Evolutionary conservation across 768 basidiomycete species (phyloP).

Genomic region (Collybiopsis confluens): DNA sequence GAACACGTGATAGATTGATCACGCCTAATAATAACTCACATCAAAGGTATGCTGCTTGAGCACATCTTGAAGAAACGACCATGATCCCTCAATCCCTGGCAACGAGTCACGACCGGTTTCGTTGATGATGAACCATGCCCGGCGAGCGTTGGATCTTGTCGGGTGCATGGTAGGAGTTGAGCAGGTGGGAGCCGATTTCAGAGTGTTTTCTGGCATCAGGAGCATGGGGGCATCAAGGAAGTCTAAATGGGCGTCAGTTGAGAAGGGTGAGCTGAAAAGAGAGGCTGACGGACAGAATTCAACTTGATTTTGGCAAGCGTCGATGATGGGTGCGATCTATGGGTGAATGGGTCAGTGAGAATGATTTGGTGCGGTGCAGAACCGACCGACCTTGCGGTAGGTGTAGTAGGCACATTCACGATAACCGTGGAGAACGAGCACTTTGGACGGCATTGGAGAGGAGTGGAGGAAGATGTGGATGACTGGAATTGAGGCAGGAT

Average conservation of each 20-base stretch:
- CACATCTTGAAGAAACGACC: neutral
- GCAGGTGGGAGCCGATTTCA: neutral
- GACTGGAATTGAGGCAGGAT: neutral
- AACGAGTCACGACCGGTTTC: constrained; percentile 6
- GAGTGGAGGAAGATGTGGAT: neutral
- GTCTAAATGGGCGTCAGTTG: neutral
- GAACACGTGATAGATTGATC: neutral
- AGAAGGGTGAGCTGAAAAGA: neutral
- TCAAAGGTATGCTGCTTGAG: constrained; percentile 5
- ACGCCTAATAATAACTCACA: neutral
- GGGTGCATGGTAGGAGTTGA: constrained; percentile 7
- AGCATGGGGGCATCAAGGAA: constrained; percentile 5
- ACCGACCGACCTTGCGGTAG: neutral
- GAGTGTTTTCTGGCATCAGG: neutral
- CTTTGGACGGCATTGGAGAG: neutral
- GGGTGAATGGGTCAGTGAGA: no score
- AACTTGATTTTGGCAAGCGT: neutral
- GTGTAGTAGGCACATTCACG: neutral
- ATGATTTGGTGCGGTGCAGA: neutral
- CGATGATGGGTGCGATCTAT: constrained; percentile 5
- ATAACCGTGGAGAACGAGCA: constrained; percentile 6
- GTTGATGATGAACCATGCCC: constrained; percentile 7
- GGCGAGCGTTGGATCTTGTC: neutral
- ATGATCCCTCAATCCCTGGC: constrained; percentile 4
- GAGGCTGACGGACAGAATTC: neutral